Evolutionary conservation across 495 filamentous ascomycete genomes (phyloP).

Genomic region (Penicillium crystallinum): DNA sequence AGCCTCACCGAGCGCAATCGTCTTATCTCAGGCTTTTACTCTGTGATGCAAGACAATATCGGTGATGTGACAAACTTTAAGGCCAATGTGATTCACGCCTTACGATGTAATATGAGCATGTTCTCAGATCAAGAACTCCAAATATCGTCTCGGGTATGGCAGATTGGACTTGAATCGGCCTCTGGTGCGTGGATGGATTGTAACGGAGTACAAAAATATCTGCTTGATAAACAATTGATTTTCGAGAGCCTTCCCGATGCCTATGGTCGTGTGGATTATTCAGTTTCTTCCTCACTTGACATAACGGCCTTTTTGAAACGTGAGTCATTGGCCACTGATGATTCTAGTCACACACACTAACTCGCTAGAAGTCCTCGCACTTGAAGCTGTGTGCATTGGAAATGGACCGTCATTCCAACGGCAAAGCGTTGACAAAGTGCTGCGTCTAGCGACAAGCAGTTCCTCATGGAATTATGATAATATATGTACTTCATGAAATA

Average conservation of each 20-base stretch:
- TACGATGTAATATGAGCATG: slow-evolving; percentile 9
- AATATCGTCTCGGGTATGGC: slow-evolving; percentile 17
- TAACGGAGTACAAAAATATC: slow-evolving; percentile 23
- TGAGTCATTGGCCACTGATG: slow-evolving; percentile 10
- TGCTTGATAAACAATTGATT: slow-evolving; percentile 18
- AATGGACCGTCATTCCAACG: slow-evolving; percentile 26
- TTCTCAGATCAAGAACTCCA: slow-evolving; percentile 13
- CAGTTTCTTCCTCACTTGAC: slow-evolving; percentile 16
- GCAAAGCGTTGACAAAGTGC: slow-evolving; percentile 23
- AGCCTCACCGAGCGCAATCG: slow-evolving; percentile 18
- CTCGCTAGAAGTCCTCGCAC: slow-evolving; percentile 15
- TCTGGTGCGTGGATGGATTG: slow-evolving; percentile 27
- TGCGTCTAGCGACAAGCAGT: slow-evolving; percentile 19
- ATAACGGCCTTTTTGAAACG: slow-evolving; percentile 19
- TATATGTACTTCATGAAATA: not conserved
- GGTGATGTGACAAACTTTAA: slow-evolving; percentile 17
- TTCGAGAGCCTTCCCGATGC: slow-evolving; percentile 6
- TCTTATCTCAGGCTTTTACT: slow-evolving; percentile 19
- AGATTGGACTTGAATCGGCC: slow-evolving; percentile 17
- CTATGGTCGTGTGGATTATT: not conserved
- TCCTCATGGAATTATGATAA: slow-evolving; percentile 14
- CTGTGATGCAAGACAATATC: slow-evolving; percentile 17
- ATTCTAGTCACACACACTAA: slow-evolving; percentile 6
- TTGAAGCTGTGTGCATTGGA: slow-evolving; percentile 24
- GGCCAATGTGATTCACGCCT: slow-evolving; percentile 16